These are phyloP conservation scores for Neofusicoccum umdonicola DNA, from an alignment of 2,329 filamentous ascomycete genomes.

Conservation along the genomic window DNA sequence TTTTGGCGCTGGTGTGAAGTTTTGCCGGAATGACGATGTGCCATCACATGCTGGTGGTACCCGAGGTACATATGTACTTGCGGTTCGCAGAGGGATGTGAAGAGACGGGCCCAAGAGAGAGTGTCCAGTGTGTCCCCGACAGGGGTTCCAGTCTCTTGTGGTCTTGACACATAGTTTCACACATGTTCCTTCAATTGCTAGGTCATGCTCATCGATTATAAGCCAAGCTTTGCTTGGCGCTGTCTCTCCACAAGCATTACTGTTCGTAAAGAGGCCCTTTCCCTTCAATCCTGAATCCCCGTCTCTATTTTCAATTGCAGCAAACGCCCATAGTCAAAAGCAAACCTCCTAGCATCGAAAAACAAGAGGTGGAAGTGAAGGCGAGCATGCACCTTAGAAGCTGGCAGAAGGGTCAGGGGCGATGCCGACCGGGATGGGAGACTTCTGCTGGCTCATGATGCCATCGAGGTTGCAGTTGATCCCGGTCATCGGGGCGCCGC, in stretches of 20 bases:
- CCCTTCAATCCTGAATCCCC: neutral
- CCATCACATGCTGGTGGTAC: neutral
- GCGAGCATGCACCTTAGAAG: neutral
- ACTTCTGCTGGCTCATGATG: neutral
- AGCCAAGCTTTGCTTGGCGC: too few species aligned
- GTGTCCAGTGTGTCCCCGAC: too few species aligned
- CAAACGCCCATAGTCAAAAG: neutral
- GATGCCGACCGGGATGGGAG: neutral
- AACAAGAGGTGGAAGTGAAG: neutral
- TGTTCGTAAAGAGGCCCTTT: too few species aligned
- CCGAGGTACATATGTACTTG: neutral
- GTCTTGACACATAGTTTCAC: too few species aligned
- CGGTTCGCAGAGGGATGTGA: too few species aligned
- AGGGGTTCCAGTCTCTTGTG: too few species aligned
- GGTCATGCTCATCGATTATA: too few species aligned
- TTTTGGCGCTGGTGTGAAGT: too few species aligned
- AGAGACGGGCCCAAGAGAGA: too few species aligned
- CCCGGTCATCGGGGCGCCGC: constrained; percentile 15
- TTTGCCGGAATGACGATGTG: too few species aligned
- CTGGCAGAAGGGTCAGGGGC: neutral
- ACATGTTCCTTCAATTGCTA: too few species aligned
- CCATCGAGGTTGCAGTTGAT: constrained; percentile 17
- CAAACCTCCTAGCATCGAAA: neutral
- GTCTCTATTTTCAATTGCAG: neutral
- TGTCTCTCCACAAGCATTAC: too few species aligned